Base-by-base conservation (phyloP, 805 yeast species). In the Aciculoconidium aculeatum region DNA sequence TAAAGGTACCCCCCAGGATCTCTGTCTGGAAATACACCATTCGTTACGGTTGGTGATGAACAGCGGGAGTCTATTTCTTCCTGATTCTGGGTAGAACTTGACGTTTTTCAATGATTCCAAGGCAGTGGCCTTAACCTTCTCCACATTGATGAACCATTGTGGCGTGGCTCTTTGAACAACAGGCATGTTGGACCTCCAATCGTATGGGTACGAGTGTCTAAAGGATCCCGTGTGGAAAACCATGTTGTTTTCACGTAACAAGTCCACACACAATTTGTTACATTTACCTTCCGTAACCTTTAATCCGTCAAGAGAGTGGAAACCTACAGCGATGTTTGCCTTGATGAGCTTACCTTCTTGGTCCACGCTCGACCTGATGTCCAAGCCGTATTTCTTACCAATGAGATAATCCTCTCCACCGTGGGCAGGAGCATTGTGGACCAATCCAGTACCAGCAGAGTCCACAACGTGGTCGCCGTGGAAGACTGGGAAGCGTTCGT, bases 1-100 rank as follows among this genome's bases (percentile, higher is more conserved):
- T 21, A 92, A 82, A 1, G 98, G 98, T 18, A 92, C 96, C 25
- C 99, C 99, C 99, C 99, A 92, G 11, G 74, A 68, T 41, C 99
- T 75, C 53, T 92, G 99, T 45, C 99, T 68, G 2, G 97, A 88
- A 17, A 92, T 87, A 58, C 98, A 92, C 99, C 99, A 92, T 49
- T 92, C 98, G 39, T 77, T 75, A 56, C 98, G 73, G 28, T 79
- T 76, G 12, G 61, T 65, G 16, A 87, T 70, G 49, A 90, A 92
- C 9, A 94, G 73, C 2, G 65, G 44, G 18, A 92, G 66, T 38
- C 97, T 67, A 28, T 72, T 78, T 17, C 61, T 59, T 2, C 96
- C 96, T 8, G 73, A 58, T 26, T 67, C 74, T 0, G 98, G 98
- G 27, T 65, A 58, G 47, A 92, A 92, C 11, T 67, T 53, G 4